These are phyloP conservation scores for Rutstroemia sp. DNA, from an alignment of 2,329 filamentous ascomycete species.

Conservation along the genomic window DNA sequence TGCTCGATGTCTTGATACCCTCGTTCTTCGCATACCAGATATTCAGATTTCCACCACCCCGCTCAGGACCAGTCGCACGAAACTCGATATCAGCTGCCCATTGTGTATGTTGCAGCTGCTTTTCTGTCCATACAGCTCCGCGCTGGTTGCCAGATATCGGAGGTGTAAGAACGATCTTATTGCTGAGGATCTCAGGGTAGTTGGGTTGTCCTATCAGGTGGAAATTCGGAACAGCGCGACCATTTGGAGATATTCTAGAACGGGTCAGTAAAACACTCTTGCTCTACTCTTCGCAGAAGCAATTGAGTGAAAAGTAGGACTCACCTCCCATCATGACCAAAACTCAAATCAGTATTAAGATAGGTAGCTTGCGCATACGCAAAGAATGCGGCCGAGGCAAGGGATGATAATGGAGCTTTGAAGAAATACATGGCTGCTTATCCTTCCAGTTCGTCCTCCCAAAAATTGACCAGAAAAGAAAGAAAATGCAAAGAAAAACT, in stretches of 20 bases:
- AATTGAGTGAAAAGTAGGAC: not conserved
- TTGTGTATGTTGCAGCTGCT: conserved; percentile 51
- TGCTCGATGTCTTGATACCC: conserved; percentile 61
- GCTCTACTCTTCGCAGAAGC: not conserved
- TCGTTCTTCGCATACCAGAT: conserved; percentile 81
- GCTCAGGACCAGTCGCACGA: conserved; percentile 75
- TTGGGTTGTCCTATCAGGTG: conserved; percentile 36
- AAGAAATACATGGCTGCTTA: conserved; percentile 7
- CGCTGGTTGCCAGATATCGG: conserved; percentile 78
- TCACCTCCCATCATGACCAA: conserved; percentile 37
- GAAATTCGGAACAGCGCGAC: conserved; percentile 25
- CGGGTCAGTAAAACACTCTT: conserved; percentile 8
- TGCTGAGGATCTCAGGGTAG: conserved; percentile 64
- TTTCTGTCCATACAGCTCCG: conserved; percentile 74
- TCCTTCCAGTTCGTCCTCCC: not conserved
- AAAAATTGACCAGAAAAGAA: not conserved
- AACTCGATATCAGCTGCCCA: conserved; percentile 87
- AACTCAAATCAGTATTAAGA: conserved; percentile 31
- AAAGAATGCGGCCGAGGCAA: conserved; percentile 25
- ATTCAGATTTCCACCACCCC: conserved; percentile 82
- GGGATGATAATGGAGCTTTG: conserved; percentile 15
- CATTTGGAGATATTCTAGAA: conserved; percentile 27
- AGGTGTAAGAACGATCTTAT: conserved; percentile 87
- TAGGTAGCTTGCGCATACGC: conserved; percentile 26
- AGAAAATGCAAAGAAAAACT: conserved; percentile 2